A percentile compares a stretch with the other conserved stretches of the same genome.
These are phyloP conservation scores for Aspergillus sp. DNA, from an alignment of 2,329 filamentous ascomycete genomes.

Conservation along the genomic window DNA sequence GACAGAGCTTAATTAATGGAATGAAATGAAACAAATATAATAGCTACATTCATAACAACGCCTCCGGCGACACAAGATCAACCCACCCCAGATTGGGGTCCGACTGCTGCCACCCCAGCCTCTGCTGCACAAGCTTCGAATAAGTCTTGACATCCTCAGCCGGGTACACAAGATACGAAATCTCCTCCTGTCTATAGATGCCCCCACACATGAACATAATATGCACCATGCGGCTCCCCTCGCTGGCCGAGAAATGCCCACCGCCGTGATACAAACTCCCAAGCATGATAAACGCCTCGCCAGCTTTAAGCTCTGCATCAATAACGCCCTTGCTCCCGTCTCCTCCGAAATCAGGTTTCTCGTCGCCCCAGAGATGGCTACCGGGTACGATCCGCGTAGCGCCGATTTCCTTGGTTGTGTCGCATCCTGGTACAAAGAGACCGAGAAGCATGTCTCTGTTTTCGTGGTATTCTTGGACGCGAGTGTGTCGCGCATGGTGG, in stretches of 20 bases:
- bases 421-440: constrained; percentile 10
- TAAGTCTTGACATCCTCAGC: constrained; percentile 9
- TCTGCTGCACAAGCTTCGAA: constrained; percentile 10
- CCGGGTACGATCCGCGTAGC: constrained; percentile 12
- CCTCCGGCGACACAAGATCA: too few species aligned
- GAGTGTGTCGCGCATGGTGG: constrained; percentile 1
- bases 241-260: constrained; percentile 6
- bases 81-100: constrained; percentile 11
- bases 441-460: constrained; percentile 11
- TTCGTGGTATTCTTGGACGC: constrained; percentile 10
- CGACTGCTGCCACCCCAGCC: constrained; percentile 14
- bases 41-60: too few species aligned
- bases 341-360: background rate
- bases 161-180: constrained; percentile 10
- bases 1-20: too few species aligned
- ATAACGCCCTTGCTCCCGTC: background rate
- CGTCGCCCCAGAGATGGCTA: constrained; percentile 11
- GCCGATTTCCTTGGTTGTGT: constrained; percentile 12
- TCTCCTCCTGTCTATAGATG: constrained; percentile 14
- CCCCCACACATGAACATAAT: constrained; percentile 15
- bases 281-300: constrained; percentile 13
- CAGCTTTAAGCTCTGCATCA: constrained; percentile 9
- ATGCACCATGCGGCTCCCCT: constrained; percentile 9
- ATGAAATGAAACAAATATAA: too few species aligned
- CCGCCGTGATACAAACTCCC: constrained; percentile 14